Base-by-base conservation (phyloP, 495 filamentous ascomycete genomes). In the Neurospora terricola region DNA sequence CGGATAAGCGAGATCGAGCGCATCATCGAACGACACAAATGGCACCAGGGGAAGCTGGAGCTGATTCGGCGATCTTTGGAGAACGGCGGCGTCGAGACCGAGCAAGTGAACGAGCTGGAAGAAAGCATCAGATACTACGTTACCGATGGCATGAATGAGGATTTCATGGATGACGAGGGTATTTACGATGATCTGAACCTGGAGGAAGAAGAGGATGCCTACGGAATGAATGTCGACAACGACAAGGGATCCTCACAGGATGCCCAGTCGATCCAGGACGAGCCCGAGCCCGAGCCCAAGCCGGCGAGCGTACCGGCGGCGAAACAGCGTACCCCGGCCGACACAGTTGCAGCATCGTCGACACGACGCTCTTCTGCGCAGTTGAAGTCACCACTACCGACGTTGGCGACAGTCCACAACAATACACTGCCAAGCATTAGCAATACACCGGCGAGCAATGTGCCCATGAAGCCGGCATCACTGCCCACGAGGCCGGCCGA, bases 101-200 rank as follows among this genome's bases (percentile, higher is more conserved):
- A 92, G 18, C 90, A 94, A 77, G 96, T 99, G 66, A 88, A 88
- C 62, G 92, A 94, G 23, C 80, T 97, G 21, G 92, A 97, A 81
- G 96, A 98, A 73, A 90, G 89, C 78, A 98, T 99, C 82, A 90
- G 89, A 75, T 97, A 97, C 83, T 98, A 98, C 81, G 93, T 98
- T 70, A 90, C 96, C 72, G 93, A 94, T 78, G 93, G 94, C 77
- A 90, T 91, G 81, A 93, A 92, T 72, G 84, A 91, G 40, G 96
- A 98, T 76, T 98, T 91, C 83, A 88, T 92, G 75, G 94, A 97
- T 76, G 93, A 98, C 77, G 95, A 98, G 69, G 83, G 80, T 71
- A 91, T 99, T 74, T 99, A 99, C 80, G 96, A 99, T 77, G 96
- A 98, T 70, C 85, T 99, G 69, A 91, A 94, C 76, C 89, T 99